Evolutionary conservation across 352 stramenopile genomes (phyloP), one percentile per base, ranked within the genome.

Genomic region (Pythium plurisporium): DNA sequence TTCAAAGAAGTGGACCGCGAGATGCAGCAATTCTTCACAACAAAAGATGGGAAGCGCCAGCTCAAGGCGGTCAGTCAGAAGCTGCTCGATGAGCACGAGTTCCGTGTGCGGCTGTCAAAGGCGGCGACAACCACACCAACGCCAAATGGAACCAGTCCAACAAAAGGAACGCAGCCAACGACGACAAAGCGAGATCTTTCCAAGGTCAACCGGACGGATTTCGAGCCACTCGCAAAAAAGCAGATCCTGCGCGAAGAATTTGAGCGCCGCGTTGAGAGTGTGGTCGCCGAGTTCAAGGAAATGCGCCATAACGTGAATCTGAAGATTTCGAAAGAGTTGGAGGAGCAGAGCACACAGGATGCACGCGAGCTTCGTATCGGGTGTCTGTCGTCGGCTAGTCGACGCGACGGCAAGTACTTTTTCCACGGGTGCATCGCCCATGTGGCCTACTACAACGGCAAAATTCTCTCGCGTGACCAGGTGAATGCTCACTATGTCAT

Each of bases 361-460:
- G 52, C 57, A 7, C 74, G 79, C 0, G 71, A 87, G 46, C 64
- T 94, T 5, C 74, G 86, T 6, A 88, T 97, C 20, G 89, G 87
- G 0, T 89, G 77, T 27, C 50, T 89, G 17, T 90, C 78, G 8
- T 82, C 76, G 1, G 69, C 73, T 7, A 69, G 72, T 8, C 77
- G 76, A 5, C 70, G 63, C 27, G 79, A 94, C 38, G 82, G 83
- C 12, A 94, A 93, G 33, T 76, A 90, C 48, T 96, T 91, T 63
- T 96, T 96, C 59, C 72, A 89, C 17, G 89, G 89, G 3, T 57
- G 63, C 12, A 78, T 96, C 25, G 83, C 84, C 17, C 87, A 96
- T 47, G 81, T 97, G 7, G 86, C 84, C 11, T 93, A 89, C 49
- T 97, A 94, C 71, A 82, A 80, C 31, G 69, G 69, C 8, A 54